Base-by-base conservation (phyloP, 805 yeast genomes). In the Saccharomyces paradoxus region DNA sequence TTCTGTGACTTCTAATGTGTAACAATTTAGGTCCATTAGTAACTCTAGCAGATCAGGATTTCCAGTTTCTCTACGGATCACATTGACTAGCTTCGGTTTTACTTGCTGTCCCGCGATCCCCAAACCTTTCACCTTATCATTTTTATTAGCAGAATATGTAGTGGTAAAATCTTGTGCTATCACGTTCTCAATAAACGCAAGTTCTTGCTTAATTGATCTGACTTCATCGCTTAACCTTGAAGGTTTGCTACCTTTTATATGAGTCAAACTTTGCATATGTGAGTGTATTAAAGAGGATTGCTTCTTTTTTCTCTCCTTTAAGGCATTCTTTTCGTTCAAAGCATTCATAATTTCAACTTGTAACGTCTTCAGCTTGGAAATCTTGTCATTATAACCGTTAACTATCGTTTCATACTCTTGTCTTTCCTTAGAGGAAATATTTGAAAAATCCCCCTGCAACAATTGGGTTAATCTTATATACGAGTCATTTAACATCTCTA, bases 1-100 rank as follows among this genome's bases (percentile, higher is more conserved):
- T 61, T 86, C 91, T 32, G 90, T 86, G 51, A 89, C 87, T 71
- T 92, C 97, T 55, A 37, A 17, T 17, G 44, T 37, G 44, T 37
- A 37, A n/a, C 44, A 9, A n/a, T 37, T 37, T 9, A 37, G 12
- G 17, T 37, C 44, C 44, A 37, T 37, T 17, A 37, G 22, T 37
- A 37, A 17, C 17, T 37, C 44, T 24, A 50, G 51, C 9, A 49
- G 13, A 58, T 54, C 31, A 54, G 55, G 58, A 51, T 53, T 22
- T 49, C 44, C 44, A 1, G 44, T 17, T 37, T 37, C 44, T 37
- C 44, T 37, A 37, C 44, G 44, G 24, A 37, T 37, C 24, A 37
- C 44, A 17, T 37, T 37, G 22, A 37, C 44, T 21, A 37, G 12
- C 24, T 37, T 37, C 17, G 44, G 17, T 8, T 22, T 37, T 37